Evolutionary conservation across 352 stramenopile genomes (phyloP).

Genomic region (Saprolegnia parasitica): DNA sequence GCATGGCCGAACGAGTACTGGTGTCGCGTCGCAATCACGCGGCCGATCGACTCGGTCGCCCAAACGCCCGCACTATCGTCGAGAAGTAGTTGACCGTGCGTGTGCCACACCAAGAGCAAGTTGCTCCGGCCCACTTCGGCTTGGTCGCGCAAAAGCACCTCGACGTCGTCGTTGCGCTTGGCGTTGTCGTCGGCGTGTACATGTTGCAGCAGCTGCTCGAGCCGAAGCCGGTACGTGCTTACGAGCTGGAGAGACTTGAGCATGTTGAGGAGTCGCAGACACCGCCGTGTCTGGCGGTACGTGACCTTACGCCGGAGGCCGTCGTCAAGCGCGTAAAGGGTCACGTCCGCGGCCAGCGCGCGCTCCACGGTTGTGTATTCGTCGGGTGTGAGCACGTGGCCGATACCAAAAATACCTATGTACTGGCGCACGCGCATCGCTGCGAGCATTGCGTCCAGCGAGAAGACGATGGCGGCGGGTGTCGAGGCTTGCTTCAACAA

Average conservation of each 20-base stretch:
- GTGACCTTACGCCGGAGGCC: slow-evolving; percentile 56
- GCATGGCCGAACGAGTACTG: slow-evolving; percentile 56
- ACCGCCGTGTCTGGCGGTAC: slow-evolving; percentile 64
- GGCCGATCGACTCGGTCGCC: neutral
- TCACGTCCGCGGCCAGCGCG: slow-evolving; percentile 41
- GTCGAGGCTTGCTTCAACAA: neutral
- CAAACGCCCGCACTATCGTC: slow-evolving; percentile 34
- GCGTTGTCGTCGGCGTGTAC: slow-evolving; percentile 61
- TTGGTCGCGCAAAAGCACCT: slow-evolving; percentile 29
- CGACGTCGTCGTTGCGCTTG: slow-evolving; percentile 31
- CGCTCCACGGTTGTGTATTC: slow-evolving; percentile 57
- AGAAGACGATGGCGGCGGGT: slow-evolving; percentile 50
- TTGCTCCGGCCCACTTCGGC: slow-evolving; percentile 72
- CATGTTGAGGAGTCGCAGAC: slow-evolving; percentile 64
- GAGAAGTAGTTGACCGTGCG: slow-evolving; percentile 44
- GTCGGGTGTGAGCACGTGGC: slow-evolving; percentile 43
- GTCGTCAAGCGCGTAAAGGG: slow-evolving; percentile 45
- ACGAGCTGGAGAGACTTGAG: slow-evolving; percentile 65
- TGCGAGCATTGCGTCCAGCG: slow-evolving; percentile 64
- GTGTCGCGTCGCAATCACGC: slow-evolving; percentile 8
- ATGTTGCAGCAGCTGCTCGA: slow-evolving; percentile 71
- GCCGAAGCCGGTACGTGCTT: slow-evolving; percentile 74
- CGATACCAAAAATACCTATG: slow-evolving; percentile 72
- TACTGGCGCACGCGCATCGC: slow-evolving; percentile 75
- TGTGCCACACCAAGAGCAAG: slow-evolving; percentile 59